phyloP scores from a whole-genome alignment of 257 asterid species.

The Eustoma russellianum region DNA sequence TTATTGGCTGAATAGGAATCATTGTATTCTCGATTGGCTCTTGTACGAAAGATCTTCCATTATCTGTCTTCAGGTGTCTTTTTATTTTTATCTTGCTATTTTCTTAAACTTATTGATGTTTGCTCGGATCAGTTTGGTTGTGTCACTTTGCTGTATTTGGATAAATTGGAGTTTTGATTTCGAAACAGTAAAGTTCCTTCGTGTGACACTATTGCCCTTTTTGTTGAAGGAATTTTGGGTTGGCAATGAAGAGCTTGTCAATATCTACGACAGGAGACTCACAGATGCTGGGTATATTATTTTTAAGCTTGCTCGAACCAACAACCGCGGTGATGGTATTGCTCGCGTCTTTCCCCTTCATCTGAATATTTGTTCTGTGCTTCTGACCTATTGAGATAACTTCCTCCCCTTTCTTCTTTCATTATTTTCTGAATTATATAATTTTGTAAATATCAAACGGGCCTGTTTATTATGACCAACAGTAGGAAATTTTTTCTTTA shows the following conservation, averaged over 20 bases:
- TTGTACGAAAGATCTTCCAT: conserved; percentile 88
- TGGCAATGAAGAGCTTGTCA: conserved; percentile 90
- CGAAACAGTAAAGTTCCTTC: neutral
- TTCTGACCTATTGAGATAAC: too few relatives aligned
- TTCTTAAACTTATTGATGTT: neutral
- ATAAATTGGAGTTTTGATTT: too few relatives aligned
- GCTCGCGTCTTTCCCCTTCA: conserved; percentile 3
- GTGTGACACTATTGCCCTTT: neutral
- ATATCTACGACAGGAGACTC: conserved; percentile 80
- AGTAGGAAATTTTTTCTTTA: too few relatives aligned
- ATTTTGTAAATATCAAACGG: neutral
- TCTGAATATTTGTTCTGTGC: too few relatives aligned
- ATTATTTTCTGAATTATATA: neutral
- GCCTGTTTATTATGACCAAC: too few relatives aligned
- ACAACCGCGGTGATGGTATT: conserved; percentile 98
- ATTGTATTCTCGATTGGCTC: conserved; percentile 80
- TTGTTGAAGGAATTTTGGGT: conserved; percentile 83
- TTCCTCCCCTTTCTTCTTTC: too few relatives aligned
- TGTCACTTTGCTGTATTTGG: neutral
- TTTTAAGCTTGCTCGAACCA: conserved; percentile 89
- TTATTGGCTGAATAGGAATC: conserved; percentile 80
- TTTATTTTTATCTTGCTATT: neutral
- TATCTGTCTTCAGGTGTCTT: conserved; percentile 85
- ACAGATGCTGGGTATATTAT: conserved; percentile 84
- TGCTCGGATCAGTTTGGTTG: neutral